A percentile compares a stretch with the other conserved stretches of the same genome.
Evolutionary conservation across 495 filamentous ascomycete genomes (phyloP).

Genomic region (Neurospora tetraspora): DNA sequence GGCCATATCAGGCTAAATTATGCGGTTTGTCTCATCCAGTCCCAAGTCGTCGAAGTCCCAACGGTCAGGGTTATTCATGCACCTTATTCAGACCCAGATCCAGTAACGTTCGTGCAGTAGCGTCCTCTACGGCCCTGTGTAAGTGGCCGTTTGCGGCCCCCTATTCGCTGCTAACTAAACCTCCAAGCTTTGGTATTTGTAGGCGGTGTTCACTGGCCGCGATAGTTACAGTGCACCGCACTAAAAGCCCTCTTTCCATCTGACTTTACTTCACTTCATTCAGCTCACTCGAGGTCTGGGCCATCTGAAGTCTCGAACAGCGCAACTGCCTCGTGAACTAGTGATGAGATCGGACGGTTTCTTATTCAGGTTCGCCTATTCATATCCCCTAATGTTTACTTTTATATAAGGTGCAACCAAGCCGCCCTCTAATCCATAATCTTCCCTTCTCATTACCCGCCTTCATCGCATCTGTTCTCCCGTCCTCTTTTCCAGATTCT

Average conservation of each 20-base stretch:
- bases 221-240: neutral
- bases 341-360: neutral
- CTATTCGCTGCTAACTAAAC: neutral
- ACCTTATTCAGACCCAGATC: neutral
- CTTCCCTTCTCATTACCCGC: neutral
- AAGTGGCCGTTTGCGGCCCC: neutral
- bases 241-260: neutral
- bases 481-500: neutral
- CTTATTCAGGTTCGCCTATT: neutral
- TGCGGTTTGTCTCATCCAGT: neutral
- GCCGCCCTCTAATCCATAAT: neutral
- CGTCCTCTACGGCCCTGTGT: too few species aligned
- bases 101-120: neutral
- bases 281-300: neutral
- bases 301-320: neutral
- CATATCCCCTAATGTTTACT: neutral
- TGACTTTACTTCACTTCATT: neutral
- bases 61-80: neutral
- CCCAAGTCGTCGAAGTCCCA: neutral
- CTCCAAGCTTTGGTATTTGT: neutral
- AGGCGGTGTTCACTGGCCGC: neutral
- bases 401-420: neutral
- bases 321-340: neutral
- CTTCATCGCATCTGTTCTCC: neutral
- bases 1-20: neutral